Base-by-base conservation (phyloP, 2,329 filamentous ascomycete genomes). In the Penicillium janthinellum region DNA sequence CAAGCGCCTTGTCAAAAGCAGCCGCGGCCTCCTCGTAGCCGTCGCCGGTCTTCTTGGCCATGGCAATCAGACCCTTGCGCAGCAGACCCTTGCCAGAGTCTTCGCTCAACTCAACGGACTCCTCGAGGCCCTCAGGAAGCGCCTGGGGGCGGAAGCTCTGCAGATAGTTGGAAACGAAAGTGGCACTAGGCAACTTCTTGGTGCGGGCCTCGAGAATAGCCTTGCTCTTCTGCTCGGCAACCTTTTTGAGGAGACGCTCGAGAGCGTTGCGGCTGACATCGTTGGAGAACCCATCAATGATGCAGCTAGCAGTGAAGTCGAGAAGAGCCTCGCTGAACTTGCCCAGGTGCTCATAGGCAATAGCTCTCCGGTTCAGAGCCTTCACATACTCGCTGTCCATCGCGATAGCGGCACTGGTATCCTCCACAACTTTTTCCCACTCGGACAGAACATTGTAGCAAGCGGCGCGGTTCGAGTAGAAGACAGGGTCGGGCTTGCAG, bases 261-360 rank as follows among this genome's bases (percentile, higher is more conserved):
- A 99, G 93, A 47, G 92, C 88, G 76, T 93, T 88, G 25, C 94
- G 92, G 73, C 91, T 96, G 62, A 85, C 83, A 71, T 96, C 90
- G 77, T 95, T 98, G 80, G 91, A 90, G 84, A 99, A 99, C 64
- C 90, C 90, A 76, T 99, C 95, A 75, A 99, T 96, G 77, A 99
- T 99, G 82, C 95, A 99, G 80, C 94, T 97, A 59, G 95, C 95
- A 8, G 95, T 99, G 81, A 96, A 98, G 80, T 99, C 95, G 64
- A 99, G 86, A 8, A 99, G 88, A 48, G 95, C 94, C 75, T 98
- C 94, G 77, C 92, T 95, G 82, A 90, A 96, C 79, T 89, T 90
- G 71, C 89, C 89, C 47, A 95, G 86, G 77, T 97, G 90, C 80
- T 99, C 95, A 78, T 98, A 99, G 59, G 95, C 95, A 74, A 96